These are phyloP conservation scores for Thymus quinquecostatus DNA, from an alignment of 257 asterid species.

Conservation along the genomic window DNA sequence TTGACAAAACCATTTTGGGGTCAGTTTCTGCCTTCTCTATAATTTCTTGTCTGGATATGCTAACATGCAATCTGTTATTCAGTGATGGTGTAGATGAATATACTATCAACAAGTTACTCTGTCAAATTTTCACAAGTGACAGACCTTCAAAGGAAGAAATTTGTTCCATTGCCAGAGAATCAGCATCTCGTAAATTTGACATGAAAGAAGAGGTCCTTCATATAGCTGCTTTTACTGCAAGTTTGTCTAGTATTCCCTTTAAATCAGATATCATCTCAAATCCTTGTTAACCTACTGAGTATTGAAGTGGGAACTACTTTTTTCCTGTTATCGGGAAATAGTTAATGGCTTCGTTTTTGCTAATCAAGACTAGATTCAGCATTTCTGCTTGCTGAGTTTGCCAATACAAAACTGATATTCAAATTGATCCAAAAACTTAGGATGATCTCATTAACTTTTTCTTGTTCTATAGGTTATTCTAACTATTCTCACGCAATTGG, in stretches of 20 bases:
- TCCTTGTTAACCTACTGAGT: neutral
- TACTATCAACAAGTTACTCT: slow-evolving; percentile 76
- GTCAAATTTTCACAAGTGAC: slow-evolving; percentile 60
- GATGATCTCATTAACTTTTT: slow-evolving; percentile 33
- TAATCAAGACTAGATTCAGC: slow-evolving; percentile 17
- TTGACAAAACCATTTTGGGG: slow-evolving; percentile 28
- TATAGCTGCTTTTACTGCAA: slow-evolving; percentile 31
- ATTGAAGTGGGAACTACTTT: slow-evolving; percentile 11
- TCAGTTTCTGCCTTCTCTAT: slow-evolving; percentile 17
- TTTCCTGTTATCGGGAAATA: slow-evolving; percentile 1
- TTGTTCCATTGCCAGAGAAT: slow-evolving; percentile 69
- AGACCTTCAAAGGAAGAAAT: slow-evolving; percentile 48
- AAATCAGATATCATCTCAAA: slow-evolving; percentile 24
- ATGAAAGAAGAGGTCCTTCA: slow-evolving; percentile 93
- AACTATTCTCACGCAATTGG: slow-evolving; percentile 91
- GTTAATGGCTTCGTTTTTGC: slow-evolving; percentile 1
- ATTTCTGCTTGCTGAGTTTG: slow-evolving; percentile 17
- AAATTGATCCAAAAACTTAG: slow-evolving; percentile 15
- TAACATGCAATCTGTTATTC: slow-evolving; percentile 38
- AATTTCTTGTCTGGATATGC: slow-evolving; percentile 32
- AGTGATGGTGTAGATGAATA: slow-evolving; percentile 97
- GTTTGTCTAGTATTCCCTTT: slow-evolving; percentile 21
- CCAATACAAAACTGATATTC: slow-evolving; percentile 9
- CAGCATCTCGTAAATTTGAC: slow-evolving; percentile 88
- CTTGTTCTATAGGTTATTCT: slow-evolving; percentile 70